Base-by-base conservation (phyloP, 805 yeast species). In the Pichia deserticola region DNA sequence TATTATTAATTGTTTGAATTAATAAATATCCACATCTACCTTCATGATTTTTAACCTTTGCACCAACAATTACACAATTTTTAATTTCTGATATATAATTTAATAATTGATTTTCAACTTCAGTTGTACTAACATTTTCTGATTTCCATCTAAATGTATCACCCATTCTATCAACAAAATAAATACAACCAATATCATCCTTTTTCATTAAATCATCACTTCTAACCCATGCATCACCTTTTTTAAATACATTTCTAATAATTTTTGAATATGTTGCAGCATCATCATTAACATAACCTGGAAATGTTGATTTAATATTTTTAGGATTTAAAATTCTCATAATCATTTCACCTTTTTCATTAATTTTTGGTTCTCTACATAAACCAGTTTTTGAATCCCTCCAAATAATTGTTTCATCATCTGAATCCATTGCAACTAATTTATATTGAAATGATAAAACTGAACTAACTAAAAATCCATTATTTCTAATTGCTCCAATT, bases 71-170 rank as follows among this genome's bases (percentile, higher is more conserved):
- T 42, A 88, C 89, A 11, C 84, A 79, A 53, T 84, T 88, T 52
- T 76, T 75, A 44, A 85, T 70, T 28, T 65, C 69, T 32, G 70
- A 63, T 11, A 53, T 28, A 32, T 41, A 48, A 45, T 70, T 63
- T 66, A 77, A 74, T 32, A 86, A 66, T 61, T 81, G 83, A 61
- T 84, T 86, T 63, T 92, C 97, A 38, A 90, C 97, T 69, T 90
- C 97, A 35, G 90, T 83, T 12, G 97, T 89, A 15, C 93, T 82
- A 10, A 92, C 97, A 65, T 90, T 90, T 69, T 90, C 98, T 2
- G 95, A 85, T 69, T 89, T 92, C 98, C 98, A 90, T 58, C 98
- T 76, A 71, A 86, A 90, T 0, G 97, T 92, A 62, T 90, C 98
- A 40, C 98, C 98, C 60, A 92, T 69, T 61, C 98, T 74, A 71